These are phyloP conservation scores for Neurospora cerealis DNA, from an alignment of 495 filamentous ascomycete species.

Conservation along the genomic window DNA sequence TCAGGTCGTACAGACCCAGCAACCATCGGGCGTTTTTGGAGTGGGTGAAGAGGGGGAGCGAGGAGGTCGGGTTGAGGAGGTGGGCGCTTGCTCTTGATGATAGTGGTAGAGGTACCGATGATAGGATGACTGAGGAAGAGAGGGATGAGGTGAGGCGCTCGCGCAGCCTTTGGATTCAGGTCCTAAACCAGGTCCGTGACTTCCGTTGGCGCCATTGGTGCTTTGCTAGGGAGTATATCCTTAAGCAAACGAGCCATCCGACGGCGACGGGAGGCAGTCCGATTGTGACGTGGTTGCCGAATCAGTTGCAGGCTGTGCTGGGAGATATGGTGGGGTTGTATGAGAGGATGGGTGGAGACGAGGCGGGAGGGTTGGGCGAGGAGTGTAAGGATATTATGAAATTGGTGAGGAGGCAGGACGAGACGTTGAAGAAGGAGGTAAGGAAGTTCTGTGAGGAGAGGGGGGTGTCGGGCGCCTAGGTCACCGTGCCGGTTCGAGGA, in stretches of 20 bases:
- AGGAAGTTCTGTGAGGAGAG: conserved; percentile 69
- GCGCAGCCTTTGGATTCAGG: conserved; percentile 52
- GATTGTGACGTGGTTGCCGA: conserved; percentile 85
- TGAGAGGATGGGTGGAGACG: conserved; percentile 35
- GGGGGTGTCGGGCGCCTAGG: conserved; percentile 26
- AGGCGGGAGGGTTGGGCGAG: conserved; percentile 18
- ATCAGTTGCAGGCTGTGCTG: conserved; percentile 71
- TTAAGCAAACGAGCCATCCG: conserved; percentile 70
- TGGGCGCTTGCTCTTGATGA: conserved; percentile 48
- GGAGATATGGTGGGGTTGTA: conserved; percentile 60
- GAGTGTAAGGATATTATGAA: conserved; percentile 57
- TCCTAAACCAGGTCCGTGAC: conserved; percentile 75
- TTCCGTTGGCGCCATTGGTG: conserved; percentile 94
- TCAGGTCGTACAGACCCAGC: conserved; percentile 72
- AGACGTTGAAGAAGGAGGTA: conserved; percentile 68
- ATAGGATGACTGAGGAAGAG: conserved; percentile 6
- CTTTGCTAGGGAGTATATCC: conserved; percentile 89
- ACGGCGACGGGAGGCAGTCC: conserved; percentile 87
- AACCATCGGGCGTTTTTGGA: conserved; percentile 78
- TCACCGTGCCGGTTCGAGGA: background rate
- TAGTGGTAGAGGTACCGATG: conserved; percentile 21
- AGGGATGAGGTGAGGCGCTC: conserved; percentile 26
- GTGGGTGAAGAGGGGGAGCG: conserved; percentile 50
- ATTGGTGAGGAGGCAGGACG: conserved; percentile 52
- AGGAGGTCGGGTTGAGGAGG: conserved; percentile 45